phyloP scores from a whole-genome alignment of 306 rosid genomes.

The Rosa multiflora region DNA sequence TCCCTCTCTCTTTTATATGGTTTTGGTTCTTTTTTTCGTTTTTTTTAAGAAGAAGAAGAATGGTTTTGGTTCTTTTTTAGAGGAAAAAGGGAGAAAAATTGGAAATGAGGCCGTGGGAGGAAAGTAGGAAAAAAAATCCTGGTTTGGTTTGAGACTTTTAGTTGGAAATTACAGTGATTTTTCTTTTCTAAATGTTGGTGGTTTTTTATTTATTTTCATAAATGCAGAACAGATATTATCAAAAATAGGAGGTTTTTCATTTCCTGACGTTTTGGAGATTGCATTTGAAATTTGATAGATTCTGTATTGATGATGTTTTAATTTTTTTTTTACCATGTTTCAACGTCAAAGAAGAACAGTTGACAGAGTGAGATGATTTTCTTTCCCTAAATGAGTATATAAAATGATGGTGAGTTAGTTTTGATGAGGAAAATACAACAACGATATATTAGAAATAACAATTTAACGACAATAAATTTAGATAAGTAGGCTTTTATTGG shows the following conservation, averaged over 20 bases:
- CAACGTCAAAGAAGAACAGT: not conserved
- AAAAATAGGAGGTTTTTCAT: not conserved
- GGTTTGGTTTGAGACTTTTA: not conserved
- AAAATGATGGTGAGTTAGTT: not conserved
- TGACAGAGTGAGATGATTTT: not conserved
- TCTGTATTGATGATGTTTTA: not conserved
- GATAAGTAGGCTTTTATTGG: too few species aligned
- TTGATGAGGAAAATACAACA: not conserved
- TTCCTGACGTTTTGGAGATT: not conserved
- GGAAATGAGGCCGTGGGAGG: not conserved
- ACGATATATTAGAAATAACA: not conserved
- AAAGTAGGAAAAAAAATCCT: not conserved
- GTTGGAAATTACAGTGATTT: not conserved
- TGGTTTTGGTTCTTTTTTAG: not conserved
- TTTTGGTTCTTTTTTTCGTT: not conserved
- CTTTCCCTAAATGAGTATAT: not conserved
- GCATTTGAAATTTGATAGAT: not conserved
- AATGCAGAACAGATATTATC: not conserved
- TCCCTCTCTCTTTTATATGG: not conserved
- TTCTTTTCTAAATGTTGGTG: not conserved
- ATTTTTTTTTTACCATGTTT: too few species aligned
- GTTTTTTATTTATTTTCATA: not conserved
- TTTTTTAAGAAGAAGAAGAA: too few species aligned
- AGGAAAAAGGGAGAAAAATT: not conserved
- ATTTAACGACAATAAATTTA: not conserved